Evolutionary conservation across 2,329 filamentous ascomycete genomes (phyloP).

Genomic region (Aspergillus vadensis): DNA sequence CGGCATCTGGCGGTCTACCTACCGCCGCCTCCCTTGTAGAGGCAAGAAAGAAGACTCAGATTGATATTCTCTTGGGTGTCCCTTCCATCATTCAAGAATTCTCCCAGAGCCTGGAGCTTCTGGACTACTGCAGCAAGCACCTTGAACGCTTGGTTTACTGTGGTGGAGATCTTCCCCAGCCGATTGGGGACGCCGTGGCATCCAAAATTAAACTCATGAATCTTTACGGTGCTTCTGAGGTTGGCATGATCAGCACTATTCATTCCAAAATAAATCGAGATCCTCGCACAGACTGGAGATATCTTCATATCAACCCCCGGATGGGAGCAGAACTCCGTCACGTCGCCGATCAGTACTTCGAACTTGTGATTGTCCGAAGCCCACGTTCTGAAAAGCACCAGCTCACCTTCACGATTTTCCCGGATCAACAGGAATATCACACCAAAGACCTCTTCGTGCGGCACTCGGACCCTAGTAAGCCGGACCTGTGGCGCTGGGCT

Average conservation of each 20-base stretch:
- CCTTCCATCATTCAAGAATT: slow-evolving; percentile 37
- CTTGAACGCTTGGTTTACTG: slow-evolving; percentile 39
- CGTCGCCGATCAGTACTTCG: slow-evolving; percentile 32
- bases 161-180: slow-evolving; percentile 41
- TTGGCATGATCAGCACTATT: slow-evolving; percentile 21
- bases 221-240: slow-evolving; percentile 39
- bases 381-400: slow-evolving; percentile 26
- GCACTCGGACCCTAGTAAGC: slow-evolving; percentile 25
- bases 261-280: slow-evolving; percentile 22
- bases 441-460: slow-evolving; percentile 40
- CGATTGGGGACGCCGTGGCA: slow-evolving; percentile 38
- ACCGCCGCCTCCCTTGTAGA: slow-evolving; percentile 17
- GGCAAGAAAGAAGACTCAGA: slow-evolving; percentile 14
- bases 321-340: slow-evolving; percentile 27
- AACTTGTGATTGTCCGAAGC: slow-evolving; percentile 34
- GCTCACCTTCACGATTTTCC: slow-evolving; percentile 36
- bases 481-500: slow-evolving; percentile 21
- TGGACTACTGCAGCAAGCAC: slow-evolving; percentile 30
- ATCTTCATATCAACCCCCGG: slow-evolving; percentile 35
- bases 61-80: slow-evolving; percentile 18
- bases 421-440: slow-evolving; percentile 31
- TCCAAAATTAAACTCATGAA: slow-evolving; percentile 37
- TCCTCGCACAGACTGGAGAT: slow-evolving; percentile 35
- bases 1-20: slow-evolving; percentile 17
- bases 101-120: slow-evolving; percentile 24